Conservation (phyloP, 345 rosid species). For the Eucalyptus regnans region DNA sequence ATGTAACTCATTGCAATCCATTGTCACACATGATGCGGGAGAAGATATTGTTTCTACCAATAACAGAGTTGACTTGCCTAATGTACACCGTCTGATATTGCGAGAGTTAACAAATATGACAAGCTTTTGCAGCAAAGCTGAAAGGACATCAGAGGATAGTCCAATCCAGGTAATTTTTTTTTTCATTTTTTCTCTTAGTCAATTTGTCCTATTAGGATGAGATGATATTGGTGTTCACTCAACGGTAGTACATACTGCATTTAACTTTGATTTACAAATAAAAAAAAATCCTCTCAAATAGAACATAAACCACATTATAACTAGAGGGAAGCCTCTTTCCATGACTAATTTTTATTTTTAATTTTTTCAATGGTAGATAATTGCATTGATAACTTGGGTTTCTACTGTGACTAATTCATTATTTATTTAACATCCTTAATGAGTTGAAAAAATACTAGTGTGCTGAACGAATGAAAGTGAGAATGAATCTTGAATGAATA, state of each 20-base stretch:
- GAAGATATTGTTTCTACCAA: rapidly evolving
- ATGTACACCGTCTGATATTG: rapidly evolving
- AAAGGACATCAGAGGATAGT: neutral
- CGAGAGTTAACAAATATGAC: rapidly evolving
- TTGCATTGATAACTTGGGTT: too few species aligned
- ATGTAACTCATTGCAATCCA: neutral
- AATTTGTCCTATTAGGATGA: neutral
- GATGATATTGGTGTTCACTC: too few species aligned
- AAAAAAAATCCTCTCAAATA: too few species aligned
- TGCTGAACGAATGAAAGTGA: too few species aligned
- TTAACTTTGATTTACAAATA: too few species aligned
- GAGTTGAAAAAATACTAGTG: neutral
- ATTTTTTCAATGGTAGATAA: too few species aligned
- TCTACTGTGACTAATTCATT: neutral
- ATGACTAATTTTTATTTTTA: too few species aligned
- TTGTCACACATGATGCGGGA: neutral
- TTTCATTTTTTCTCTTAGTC: neutral
- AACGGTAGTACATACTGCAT: too few species aligned
- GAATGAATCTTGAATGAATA: neutral
- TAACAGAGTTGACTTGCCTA: neutral
- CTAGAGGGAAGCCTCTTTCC: too few species aligned
- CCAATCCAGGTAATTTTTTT: neutral
- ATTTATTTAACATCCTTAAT: too few species aligned
- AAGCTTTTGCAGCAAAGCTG: neutral
- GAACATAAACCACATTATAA: too few species aligned